Conservation (phyloP, 306 rosid species). For the Cicer bijugum region DNA sequence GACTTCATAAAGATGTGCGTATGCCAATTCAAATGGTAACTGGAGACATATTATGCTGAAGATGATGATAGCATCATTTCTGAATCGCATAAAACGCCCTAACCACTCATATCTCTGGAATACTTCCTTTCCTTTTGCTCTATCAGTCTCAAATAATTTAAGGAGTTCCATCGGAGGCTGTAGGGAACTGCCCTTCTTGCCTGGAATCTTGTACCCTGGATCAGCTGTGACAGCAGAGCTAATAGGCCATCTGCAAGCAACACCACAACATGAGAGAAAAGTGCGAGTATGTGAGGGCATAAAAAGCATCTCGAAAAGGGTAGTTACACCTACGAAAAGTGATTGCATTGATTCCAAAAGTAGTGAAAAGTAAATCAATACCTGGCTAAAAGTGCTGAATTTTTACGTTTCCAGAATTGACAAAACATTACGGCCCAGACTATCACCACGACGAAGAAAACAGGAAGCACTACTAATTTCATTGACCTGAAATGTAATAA, state of each 20-base stretch:
- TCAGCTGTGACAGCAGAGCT: conserved; percentile 60
- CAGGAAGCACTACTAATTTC: conserved; percentile 73
- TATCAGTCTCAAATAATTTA: conserved; percentile 65
- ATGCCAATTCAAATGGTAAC: conserved; percentile 94
- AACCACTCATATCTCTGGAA: conserved; percentile 89
- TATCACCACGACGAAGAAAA: conserved; percentile 72
- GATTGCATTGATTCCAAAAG: conserved; percentile 11
- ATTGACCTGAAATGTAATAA: conserved; percentile 62
- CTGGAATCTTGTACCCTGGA: conserved; percentile 56
- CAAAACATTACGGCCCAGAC: conserved; percentile 91
- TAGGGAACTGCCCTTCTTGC: conserved; percentile 56
- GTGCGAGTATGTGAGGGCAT: background rate
- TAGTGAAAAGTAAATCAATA: conserved; percentile 41
- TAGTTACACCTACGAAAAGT: background rate
- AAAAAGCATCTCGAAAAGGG: conserved; percentile 17
- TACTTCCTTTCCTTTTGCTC: conserved; percentile 61
- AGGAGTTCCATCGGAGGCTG: conserved; percentile 59
- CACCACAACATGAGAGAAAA: conserved; percentile 35
- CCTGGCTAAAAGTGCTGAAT: conserved; percentile 90
- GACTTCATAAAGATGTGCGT: conserved; percentile 90
- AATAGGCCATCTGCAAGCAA: conserved; percentile 77
- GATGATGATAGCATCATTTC: conserved; percentile 83
- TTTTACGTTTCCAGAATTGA: conserved; percentile 98
- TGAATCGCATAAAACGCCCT: conserved; percentile 77
- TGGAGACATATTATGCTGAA: conserved; percentile 93